phyloP scores from a whole-genome alignment of 371 early-diverging fungal genomes.

The Zopfochytrium polystomum region DNA sequence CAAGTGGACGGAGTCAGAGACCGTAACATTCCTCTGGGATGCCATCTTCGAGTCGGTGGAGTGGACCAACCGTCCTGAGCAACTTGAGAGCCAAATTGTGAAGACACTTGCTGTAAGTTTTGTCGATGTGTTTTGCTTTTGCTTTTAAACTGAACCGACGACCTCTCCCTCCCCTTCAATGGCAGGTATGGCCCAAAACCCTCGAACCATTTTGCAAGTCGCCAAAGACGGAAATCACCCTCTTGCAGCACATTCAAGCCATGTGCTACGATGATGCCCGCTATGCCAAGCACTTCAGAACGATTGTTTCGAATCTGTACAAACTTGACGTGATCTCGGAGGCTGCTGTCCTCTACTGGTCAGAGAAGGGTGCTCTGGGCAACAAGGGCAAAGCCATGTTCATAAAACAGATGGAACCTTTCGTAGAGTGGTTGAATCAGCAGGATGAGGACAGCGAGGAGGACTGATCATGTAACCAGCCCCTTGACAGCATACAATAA shows the following conservation, averaged over 20 bases:
- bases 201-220: constrained; percentile 70
- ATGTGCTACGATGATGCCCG: constrained; percentile 86
- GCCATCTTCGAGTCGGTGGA: constrained; percentile 72
- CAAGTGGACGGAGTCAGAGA: constrained; percentile 73
- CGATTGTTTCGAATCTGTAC: constrained; percentile 77
- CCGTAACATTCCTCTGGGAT: constrained; percentile 76
- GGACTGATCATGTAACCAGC: constrained; percentile 47
- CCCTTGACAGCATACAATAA: no score
- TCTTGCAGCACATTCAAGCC: constrained; percentile 78
- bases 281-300: constrained; percentile 79
- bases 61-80: constrained; percentile 74
- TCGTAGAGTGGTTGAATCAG: constrained; percentile 77
- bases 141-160: background rate
- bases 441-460: constrained; percentile 71
- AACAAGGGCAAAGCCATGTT: constrained; percentile 80
- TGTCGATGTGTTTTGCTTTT: background rate
- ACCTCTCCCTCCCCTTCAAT: background rate
- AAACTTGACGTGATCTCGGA: constrained; percentile 85
- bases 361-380: constrained; percentile 68
- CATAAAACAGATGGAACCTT: constrained; percentile 86
- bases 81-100: constrained; percentile 68
- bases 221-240: constrained; percentile 79
- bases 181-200: constrained; percentile 62
- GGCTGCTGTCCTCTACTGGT: constrained; percentile 89
- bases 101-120: constrained; percentile 57